A percentile compares a stretch with the other conserved stretches of the same genome.
These are phyloP conservation scores for Stachybotrys echinatus DNA, from an alignment of 2,329 filamentous ascomycete genomes.

Conservation along the genomic window DNA sequence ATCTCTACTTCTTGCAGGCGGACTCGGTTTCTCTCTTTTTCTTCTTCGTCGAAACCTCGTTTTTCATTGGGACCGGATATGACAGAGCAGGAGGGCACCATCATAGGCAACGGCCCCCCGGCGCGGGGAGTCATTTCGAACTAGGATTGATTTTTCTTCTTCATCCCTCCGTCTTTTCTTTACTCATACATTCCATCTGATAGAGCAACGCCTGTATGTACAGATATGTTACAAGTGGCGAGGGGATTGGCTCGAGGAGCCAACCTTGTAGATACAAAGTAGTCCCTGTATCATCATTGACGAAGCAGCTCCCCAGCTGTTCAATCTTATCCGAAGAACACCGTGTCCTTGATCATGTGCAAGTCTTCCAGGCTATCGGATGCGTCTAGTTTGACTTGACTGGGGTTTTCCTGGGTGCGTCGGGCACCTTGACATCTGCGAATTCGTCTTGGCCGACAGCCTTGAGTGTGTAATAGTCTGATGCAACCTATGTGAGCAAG, in stretches of 20 bases:
- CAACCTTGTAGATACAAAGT: background rate
- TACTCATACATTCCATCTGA: background rate
- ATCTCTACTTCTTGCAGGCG: background rate
- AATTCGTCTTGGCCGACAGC: constrained; percentile 96
- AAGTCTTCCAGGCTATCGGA: background rate
- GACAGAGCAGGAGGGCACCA: too few species aligned
- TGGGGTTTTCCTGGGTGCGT: constrained; percentile 42
- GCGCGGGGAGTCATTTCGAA: background rate
- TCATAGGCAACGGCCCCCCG: background rate
- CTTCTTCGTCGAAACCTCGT: too few species aligned
- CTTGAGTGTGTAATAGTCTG: constrained; percentile 61
- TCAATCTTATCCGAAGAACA: background rate
- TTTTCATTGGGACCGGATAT: too few species aligned
- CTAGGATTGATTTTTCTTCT: background rate
- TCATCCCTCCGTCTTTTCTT: too few species aligned
- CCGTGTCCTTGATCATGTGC: background rate
- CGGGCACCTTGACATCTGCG: constrained; percentile 87
- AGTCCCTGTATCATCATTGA: background rate
- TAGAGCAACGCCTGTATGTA: background rate
- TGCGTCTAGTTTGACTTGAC: background rate
- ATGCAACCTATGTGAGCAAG: constrained; percentile 10
- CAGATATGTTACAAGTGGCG: background rate
- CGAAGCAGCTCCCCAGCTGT: too few species aligned
- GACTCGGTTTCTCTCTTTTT: too few species aligned
- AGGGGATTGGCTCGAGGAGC: background rate